Percentiles rank a stretch among this genome's conserved stretches.
These are phyloP conservation scores for Lactuca sativa DNA, from an alignment of 129 eudicot genomes.

Conservation along the genomic window DNA sequence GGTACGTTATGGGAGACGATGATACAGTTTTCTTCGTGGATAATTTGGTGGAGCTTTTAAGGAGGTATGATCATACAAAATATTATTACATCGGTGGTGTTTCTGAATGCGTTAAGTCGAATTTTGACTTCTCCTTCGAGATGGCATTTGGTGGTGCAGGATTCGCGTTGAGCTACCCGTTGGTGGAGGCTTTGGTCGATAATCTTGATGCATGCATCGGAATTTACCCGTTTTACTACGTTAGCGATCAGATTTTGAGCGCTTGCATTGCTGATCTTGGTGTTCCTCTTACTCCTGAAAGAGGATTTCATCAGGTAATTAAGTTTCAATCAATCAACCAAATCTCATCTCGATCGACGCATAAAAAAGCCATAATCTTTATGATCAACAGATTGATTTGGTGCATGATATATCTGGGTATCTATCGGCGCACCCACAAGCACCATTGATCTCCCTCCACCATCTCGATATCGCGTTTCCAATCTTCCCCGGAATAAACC, in stretches of 20 bases:
- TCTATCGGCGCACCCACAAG: constrained; percentile 43
- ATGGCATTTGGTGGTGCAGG: constrained; percentile 63
- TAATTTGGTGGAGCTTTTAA: constrained; percentile 53
- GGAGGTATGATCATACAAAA: constrained; percentile 55
- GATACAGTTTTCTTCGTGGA: constrained; percentile 63
- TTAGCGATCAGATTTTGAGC: constrained; percentile 43
- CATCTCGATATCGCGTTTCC: constrained; percentile 43
- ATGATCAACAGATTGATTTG: constrained; percentile 36
- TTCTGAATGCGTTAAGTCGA: constrained; percentile 54
- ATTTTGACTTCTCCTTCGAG: constrained; percentile 47
- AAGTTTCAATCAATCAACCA: not conserved
- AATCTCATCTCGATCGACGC: not conserved
- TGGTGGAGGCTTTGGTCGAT: constrained; percentile 37
- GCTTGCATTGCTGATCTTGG: constrained; percentile 59
- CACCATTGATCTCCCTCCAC: constrained; percentile 44
- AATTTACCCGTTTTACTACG: constrained; percentile 29
- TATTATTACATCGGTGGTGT: constrained; percentile 55
- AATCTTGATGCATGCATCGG: constrained; percentile 41
- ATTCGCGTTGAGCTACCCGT: constrained; percentile 48
- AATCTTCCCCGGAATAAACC: constrained; percentile 32
- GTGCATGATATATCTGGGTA: constrained; percentile 45
- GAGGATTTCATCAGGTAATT: constrained; percentile 55
- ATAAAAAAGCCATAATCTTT: not conserved
- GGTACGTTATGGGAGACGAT: constrained; percentile 74
- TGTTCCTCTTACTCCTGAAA: constrained; percentile 45